Percentiles rank a stretch among this genome's conserved stretches.
Conservation (phyloP, 371 early-diverging fungal species). For the Haplosporangium sp. region DNA sequence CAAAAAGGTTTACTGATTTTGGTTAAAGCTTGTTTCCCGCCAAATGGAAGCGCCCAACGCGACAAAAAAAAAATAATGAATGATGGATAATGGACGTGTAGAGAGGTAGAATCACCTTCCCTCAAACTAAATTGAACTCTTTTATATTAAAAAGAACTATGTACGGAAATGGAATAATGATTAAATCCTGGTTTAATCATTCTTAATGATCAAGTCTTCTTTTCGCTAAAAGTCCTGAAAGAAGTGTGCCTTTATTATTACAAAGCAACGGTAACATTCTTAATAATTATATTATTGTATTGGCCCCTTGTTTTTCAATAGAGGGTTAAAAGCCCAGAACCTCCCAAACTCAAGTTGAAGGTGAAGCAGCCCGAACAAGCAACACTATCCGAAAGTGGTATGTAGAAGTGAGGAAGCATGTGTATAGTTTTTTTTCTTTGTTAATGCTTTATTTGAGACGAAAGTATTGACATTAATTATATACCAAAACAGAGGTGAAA, state of each 20-base stretch:
- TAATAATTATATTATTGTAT: background rate
- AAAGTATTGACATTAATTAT: background rate
- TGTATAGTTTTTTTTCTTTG: background rate
- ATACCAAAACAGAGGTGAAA: conserved; percentile 27
- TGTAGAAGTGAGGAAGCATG: background rate
- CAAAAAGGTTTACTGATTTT: background rate
- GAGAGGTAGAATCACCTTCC: background rate
- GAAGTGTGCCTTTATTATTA: background rate
- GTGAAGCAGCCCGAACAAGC: conserved; percentile 51
- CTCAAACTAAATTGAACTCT: background rate
- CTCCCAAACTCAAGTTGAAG: conserved; percentile 44
- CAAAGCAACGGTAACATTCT: background rate
- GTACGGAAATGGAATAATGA: background rate
- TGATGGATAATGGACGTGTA: background rate
- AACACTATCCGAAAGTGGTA: conserved; percentile 39
- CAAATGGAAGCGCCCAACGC: background rate
- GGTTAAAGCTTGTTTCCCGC: background rate
- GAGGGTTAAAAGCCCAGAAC: conserved; percentile 35
- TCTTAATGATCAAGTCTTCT: background rate
- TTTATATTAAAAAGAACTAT: background rate
- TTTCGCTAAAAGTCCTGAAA: background rate
- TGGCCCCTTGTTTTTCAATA: background rate
- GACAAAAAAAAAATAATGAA: background rate
- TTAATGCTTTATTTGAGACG: background rate
- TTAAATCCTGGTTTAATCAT: background rate